Conservation (phyloP, 1,284 basidiomycete genomes). For the Rhodofomes roseus region DNA sequence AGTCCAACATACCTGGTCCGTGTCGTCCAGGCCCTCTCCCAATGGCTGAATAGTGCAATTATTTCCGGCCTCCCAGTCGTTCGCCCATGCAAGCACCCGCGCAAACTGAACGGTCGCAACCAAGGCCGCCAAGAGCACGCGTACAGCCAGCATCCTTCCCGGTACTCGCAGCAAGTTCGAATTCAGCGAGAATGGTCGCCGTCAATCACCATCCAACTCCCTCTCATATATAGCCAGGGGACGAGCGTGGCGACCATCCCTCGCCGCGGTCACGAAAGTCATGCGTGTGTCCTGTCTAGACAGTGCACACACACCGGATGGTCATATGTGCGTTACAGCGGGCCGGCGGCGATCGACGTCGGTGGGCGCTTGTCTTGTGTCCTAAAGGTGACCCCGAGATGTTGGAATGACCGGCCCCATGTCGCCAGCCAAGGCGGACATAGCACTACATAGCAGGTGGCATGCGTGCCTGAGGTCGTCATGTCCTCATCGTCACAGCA, state of each 20-base stretch:
- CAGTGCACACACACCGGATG: not conserved
- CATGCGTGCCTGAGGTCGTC: no score
- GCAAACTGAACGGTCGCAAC: not conserved
- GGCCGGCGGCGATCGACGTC: not conserved
- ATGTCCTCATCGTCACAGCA: no score
- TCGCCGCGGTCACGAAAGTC: not conserved
- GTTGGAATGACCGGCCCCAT: no score
- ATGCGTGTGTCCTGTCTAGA: not conserved
- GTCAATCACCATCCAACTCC: not conserved
- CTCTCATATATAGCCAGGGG: not conserved
- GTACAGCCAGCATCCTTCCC: not conserved
- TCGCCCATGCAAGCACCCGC: not conserved
- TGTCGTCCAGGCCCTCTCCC: constrained; percentile 38
- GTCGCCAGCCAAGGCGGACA: no score
- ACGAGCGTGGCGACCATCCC: not conserved
- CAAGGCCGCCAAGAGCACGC: not conserved
- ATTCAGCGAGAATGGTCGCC: not conserved
- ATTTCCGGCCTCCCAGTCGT: not conserved
- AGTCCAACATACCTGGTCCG: constrained; percentile 30
- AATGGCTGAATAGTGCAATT: constrained; percentile 35
- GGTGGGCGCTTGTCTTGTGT: not conserved
- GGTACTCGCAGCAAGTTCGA: not conserved
- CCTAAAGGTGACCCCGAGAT: no score
- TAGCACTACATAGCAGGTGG: no score
- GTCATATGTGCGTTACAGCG: not conserved